These are phyloP conservation scores for Puccinia sorghi DNA, from an alignment of 1,284 basidiomycete species.

Conservation along the genomic window DNA sequence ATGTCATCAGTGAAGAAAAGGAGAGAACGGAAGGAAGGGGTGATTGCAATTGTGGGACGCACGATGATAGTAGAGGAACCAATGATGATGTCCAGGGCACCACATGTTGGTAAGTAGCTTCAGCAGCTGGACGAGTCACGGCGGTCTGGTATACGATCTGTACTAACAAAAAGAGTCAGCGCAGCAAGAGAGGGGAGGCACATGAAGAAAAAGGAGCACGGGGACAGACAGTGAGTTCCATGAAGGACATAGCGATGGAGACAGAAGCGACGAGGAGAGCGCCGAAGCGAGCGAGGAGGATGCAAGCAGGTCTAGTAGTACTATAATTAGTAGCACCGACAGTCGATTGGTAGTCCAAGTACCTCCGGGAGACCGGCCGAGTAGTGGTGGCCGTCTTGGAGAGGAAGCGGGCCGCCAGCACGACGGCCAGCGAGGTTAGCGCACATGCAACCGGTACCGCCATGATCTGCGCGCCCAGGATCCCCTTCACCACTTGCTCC, in stretches of 20 bases:
- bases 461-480: slow-evolving; percentile 37
- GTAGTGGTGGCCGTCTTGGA: slow-evolving; percentile 25
- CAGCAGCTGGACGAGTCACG: slow-evolving; percentile 16
- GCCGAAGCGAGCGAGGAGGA: slow-evolving; percentile 5
- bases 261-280: slow-evolving; percentile 37
- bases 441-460: slow-evolving; percentile 44
- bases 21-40: background rate
- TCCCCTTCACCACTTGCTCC: slow-evolving; percentile 10
- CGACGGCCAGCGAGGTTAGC: slow-evolving; percentile 1
- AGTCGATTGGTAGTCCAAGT: slow-evolving; percentile 31
- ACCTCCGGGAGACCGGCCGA: background rate
- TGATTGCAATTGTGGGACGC: background rate
- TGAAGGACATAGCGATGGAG: slow-evolving; percentile 43
- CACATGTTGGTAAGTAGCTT: background rate
- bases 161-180: background rate
- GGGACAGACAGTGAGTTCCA: slow-evolving; percentile 31
- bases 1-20: background rate
- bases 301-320: slow-evolving; percentile 19
- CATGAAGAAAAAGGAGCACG: background rate
- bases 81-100: slow-evolving; percentile 43
- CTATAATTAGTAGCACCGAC: too few relatives aligned
- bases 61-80: slow-evolving; percentile 40
- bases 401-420: slow-evolving; percentile 28
- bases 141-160: slow-evolving; percentile 48
- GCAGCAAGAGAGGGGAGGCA: too few relatives aligned